Evolutionary conservation across 2,329 filamentous ascomycete species (phyloP), one percentile per base, ranked within the genome.

Genomic region (Diaporthe nobilis): DNA sequence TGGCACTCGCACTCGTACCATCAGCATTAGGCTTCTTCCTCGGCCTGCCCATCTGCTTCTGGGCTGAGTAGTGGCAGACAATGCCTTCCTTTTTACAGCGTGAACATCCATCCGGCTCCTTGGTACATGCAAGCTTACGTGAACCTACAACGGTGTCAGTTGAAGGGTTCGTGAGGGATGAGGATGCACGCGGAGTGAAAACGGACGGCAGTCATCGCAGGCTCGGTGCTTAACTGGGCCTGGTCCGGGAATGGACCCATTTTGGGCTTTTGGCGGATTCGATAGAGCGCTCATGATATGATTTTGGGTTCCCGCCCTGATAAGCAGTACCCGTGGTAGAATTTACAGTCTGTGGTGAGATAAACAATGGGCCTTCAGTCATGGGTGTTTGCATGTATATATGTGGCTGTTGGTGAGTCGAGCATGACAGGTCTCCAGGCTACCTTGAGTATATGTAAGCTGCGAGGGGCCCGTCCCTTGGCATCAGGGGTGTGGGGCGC

Each of bases 141-240:
- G 86, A 85, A 79, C 92, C 91, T 93, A 76, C 9, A 22, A 75
- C 4, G 39, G 47, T 20, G 72, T 68, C 68, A 74, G 73, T 72
- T 76, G 75, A 82, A 81, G 82, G 81, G 28, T 79, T 81, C 77
- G 79, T n/a, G 31, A 17, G 34, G 39, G 10, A 34, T 20, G 7
- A 70, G 47, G 4, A 53, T 22, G 22, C 49, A 42, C 13, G 34
- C 13, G 44, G 71, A 34, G n/a, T 25, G 55, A 71, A 70, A 53
- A 87, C 90, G 83, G 87, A 93, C 92, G 88, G 83, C 92, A 93
- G 82, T 92, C 91, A 82, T 93, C 92, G 82, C 92, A 93, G 77
- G 91, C 91, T 65, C 90, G 87, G 77, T 90, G 90, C 80, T 91
- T 92, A 37, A 53, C 49, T 65, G 39, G 67, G 34, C 20, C 34